Percentiles rank a stretch among this genome's conserved stretches.
Conservation (phyloP, 225 moss, liverwort and hornwort species). For the Bryum argenteum region DNA sequence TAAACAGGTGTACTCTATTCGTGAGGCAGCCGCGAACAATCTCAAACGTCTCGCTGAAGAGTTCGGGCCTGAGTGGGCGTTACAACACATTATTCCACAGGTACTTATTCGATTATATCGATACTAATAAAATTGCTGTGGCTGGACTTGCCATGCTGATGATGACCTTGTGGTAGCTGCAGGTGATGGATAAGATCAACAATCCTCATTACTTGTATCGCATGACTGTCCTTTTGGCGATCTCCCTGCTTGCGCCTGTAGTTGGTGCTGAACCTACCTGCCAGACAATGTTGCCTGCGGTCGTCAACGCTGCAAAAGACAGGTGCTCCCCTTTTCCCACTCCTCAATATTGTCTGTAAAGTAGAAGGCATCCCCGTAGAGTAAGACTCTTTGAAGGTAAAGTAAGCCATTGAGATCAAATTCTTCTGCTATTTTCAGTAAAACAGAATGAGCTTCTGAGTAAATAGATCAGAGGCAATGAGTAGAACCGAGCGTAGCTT, state of each 20-base stretch:
- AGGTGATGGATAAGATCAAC: constrained; percentile 98
- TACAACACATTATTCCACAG: constrained; percentile 96
- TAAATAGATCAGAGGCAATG: no score
- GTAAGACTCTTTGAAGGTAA: no score
- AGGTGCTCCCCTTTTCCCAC: constrained; percentile 41
- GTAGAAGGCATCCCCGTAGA: background rate
- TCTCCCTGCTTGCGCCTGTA: constrained; percentile 93
- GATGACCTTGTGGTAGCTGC: constrained; percentile 33
- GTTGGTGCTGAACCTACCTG: constrained; percentile 89
- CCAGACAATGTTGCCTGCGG: constrained; percentile 96
- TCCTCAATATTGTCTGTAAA: background rate
- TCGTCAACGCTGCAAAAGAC: constrained; percentile 95
- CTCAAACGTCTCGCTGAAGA: constrained; percentile 92
- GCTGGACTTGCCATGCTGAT: constrained; percentile 8
- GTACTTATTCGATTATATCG: constrained; percentile 28
- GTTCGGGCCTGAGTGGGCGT: constrained; percentile 93
- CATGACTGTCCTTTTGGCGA: constrained; percentile 96
- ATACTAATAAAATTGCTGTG: background rate
- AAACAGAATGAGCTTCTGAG: no score
- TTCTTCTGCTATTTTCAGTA: no score
- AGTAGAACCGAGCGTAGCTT: no score
- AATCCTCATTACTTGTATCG: constrained; percentile 97
- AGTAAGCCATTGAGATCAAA: no score
- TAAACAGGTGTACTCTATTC: constrained; percentile 88
- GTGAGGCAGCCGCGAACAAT: constrained; percentile 98